These are phyloP conservation scores for Penicillium sp. DNA, from an alignment of 2,329 filamentous ascomycete species.

Conservation along the genomic window DNA sequence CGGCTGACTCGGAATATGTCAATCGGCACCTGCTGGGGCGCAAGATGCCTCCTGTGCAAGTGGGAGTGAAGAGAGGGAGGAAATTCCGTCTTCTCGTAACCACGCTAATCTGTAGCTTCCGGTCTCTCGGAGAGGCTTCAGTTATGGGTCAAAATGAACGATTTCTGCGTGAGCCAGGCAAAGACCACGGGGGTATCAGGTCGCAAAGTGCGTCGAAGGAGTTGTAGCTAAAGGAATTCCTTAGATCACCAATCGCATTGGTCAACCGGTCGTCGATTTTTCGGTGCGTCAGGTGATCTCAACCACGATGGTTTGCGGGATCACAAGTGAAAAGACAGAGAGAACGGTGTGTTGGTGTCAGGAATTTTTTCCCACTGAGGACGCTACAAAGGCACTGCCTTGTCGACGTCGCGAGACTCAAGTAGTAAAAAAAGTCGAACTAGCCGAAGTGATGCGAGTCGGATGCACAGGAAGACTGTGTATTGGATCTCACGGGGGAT, in stretches of 20 bases:
- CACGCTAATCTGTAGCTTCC: slow-evolving; percentile 30
- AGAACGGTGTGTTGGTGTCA: not conserved
- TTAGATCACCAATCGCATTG: slow-evolving; percentile 31
- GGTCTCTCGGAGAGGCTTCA: slow-evolving; percentile 24
- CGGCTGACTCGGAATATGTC: slow-evolving; percentile 24
- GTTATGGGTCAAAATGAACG: not conserved
- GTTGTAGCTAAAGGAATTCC: slow-evolving; percentile 4
- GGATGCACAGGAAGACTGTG: slow-evolving; percentile 11
- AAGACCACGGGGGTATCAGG: slow-evolving; percentile 6
- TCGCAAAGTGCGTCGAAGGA: slow-evolving; percentile 2
- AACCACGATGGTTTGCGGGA: slow-evolving; percentile 12
- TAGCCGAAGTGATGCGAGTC: slow-evolving; percentile 1
- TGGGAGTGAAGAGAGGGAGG: slow-evolving; percentile 23
- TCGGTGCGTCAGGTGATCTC: slow-evolving; percentile 8
- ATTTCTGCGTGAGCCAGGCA: not conserved
- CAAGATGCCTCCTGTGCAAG: slow-evolving; percentile 27
- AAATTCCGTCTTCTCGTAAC: slow-evolving; percentile 29
- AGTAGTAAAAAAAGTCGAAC: not conserved
- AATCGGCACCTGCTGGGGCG: slow-evolving; percentile 19
- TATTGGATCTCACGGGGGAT: too few relatives aligned
- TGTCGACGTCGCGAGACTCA: slow-evolving; percentile 13
- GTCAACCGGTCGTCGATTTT: slow-evolving; percentile 11
- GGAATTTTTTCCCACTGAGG: slow-evolving; percentile 2
- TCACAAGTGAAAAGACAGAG: slow-evolving; percentile 13
- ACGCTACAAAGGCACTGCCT: slow-evolving; percentile 18